phyloP scores from a whole-genome alignment of 2,329 filamentous ascomycete genomes.

The Berkeleyomyces basicola region DNA sequence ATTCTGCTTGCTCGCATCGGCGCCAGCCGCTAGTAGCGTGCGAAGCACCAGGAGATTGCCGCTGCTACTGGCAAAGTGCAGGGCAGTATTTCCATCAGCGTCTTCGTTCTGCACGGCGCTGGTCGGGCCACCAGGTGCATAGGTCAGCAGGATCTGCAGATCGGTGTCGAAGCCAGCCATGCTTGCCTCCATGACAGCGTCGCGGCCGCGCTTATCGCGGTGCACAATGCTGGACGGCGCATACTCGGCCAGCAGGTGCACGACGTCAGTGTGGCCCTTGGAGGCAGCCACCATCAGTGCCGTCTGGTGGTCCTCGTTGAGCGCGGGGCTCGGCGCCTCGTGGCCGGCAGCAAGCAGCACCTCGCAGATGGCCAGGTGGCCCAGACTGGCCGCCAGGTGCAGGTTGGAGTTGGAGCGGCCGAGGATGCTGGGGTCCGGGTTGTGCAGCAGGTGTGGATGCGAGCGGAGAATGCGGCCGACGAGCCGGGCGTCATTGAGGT shows the following conservation, averaged over 20 bases:
- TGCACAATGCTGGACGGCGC: slow-evolving; percentile 47
- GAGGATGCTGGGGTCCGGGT: slow-evolving; percentile 53
- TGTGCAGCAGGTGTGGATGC: slow-evolving; percentile 55
- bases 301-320: slow-evolving; percentile 68
- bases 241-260: slow-evolving; percentile 49
- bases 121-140: slow-evolving; percentile 35
- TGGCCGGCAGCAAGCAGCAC: slow-evolving; percentile 59
- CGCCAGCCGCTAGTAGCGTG: slow-evolving; percentile 61
- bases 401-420: slow-evolving; percentile 69
- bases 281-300: slow-evolving; percentile 63
- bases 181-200: slow-evolving; percentile 54
- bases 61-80: slow-evolving; percentile 73
- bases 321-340: slow-evolving; percentile 52
- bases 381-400: slow-evolving; percentile 62
- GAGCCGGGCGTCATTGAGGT: slow-evolving; percentile 53
- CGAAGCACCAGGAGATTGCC: slow-evolving; percentile 64
- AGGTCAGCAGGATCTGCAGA: slow-evolving; percentile 48
- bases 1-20: slow-evolving; percentile 56
- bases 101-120: slow-evolving; percentile 44
- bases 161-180: slow-evolving; percentile 45
- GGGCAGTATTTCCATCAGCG: slow-evolving; percentile 62
- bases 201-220: slow-evolving; percentile 49
- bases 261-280: slow-evolving; percentile 54
- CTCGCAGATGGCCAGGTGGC: slow-evolving; percentile 50
- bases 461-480: slow-evolving; percentile 60